Evolutionary conservation across 192 early-diverging fungal species (phyloP).

Genomic region (Coemansia sp.): DNA sequence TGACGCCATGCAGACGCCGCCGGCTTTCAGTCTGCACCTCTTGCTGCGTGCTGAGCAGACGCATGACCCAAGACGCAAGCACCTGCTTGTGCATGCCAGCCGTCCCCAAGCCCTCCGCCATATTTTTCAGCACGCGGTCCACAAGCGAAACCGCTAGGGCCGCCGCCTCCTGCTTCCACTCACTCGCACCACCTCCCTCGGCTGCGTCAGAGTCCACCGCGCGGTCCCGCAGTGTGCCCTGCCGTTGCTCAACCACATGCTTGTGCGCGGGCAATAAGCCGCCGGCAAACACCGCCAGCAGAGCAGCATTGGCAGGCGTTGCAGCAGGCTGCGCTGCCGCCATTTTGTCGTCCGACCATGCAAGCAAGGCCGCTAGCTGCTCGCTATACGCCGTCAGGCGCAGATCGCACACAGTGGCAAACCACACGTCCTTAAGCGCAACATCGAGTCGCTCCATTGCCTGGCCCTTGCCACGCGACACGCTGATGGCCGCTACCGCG

Average conservation of each 20-base stretch:
- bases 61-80: constrained; percentile 28
- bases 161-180: background rate
- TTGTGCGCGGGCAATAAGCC: background rate
- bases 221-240: background rate
- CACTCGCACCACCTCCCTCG: background rate
- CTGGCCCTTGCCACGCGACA: constrained; percentile 4
- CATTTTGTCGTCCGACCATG: constrained; percentile 19
- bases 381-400: constrained; percentile 15
- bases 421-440: constrained; percentile 37
- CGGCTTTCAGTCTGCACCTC: constrained; percentile 5
- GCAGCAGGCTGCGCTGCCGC: background rate
- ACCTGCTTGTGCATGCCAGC: background rate
- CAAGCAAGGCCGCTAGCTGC: constrained; percentile 25
- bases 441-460: constrained; percentile 4
- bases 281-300: constrained; percentile 14
- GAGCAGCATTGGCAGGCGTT: background rate
- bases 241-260: constrained; percentile 6
- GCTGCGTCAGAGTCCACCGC: background rate
- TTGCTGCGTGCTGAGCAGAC: constrained; percentile 11
- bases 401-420: constrained; percentile 31
- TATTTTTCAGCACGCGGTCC: constrained; percentile 18
- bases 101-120: background rate
- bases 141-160: constrained; percentile 14
- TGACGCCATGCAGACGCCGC: background rate
- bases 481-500: constrained; percentile 6